Base-by-base conservation (phyloP, 768 basidiomycete species). In the Tephrocybe rancida region DNA sequence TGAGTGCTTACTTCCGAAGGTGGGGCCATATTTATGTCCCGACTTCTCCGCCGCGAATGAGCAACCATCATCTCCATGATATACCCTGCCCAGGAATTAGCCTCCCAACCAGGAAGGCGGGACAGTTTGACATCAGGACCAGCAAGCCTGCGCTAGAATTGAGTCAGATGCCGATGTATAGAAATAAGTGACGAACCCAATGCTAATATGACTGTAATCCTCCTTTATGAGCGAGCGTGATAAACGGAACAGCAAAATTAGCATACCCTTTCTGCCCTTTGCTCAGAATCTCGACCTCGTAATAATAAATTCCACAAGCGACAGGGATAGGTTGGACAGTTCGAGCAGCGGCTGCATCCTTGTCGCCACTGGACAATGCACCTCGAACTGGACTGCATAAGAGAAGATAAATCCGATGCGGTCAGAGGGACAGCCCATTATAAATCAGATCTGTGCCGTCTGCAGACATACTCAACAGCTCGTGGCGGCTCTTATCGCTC, bases 301-400 rank as follows among this genome's bases (percentile, higher is more conserved):
- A 99, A 69, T 98, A 99, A 66, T 92, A 96, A 50, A 98, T 85
- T 21, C 95, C 97, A 61, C 90, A 90, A 9, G 88, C 86, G 0
- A 87, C 77, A 2, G 95, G 95, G 44, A 96, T 88, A 1, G 88
- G 82, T 59, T 84, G 73, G 39, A 81, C 82, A 0, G 95, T 86
- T 47, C 93, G 82, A 3, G 90, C 89, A 37, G 94, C 80, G 10
- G 92, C 91, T 0, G 93, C 92, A 51, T 96, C 94, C 54, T 84
- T 84, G 51, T 95, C 92, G 13, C 83, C 84, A 48, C 70, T 79
- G 53, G 74, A 76, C 8, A 79, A 76, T 13, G 77, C 70, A 50
- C 86, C 84, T 81, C 30, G 10, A 54, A 18, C 39, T 19, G 19
- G 48, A 48, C 22, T 32, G 18, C 47, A 37, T 39, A 37, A 42